phyloP scores from a whole-genome alignment of 225 moss, liverwort and hornwort species.

The Climacium dendroides region DNA sequence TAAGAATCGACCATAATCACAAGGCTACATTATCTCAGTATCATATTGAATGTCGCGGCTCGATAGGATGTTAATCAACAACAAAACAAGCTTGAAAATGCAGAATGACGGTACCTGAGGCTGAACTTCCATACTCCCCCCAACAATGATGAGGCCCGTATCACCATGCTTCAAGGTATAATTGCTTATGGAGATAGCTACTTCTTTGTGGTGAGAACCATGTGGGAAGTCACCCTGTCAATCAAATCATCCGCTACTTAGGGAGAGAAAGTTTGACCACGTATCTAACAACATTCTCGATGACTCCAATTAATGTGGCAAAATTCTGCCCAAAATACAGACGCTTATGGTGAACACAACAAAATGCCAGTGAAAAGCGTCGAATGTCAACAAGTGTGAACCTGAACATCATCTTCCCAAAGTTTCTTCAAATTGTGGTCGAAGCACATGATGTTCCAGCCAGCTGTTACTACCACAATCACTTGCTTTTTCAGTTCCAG shows the following conservation, averaged over 20 bases:
- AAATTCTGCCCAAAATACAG: background rate
- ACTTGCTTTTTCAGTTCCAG: slow-evolving; percentile 60
- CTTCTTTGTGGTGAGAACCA: slow-evolving; percentile 83
- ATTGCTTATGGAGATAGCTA: slow-evolving; percentile 73
- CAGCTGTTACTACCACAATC: slow-evolving; percentile 81
- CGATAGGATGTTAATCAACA: background rate
- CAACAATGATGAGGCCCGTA: slow-evolving; percentile 71
- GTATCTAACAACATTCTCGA: background rate
- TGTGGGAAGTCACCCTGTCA: slow-evolving; percentile 64
- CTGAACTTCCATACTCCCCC: slow-evolving; percentile 91
- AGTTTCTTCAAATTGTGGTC: slow-evolving; percentile 85
- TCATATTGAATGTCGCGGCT: background rate
- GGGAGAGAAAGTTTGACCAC: background rate
- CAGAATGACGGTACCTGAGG: slow-evolving; percentile 49
- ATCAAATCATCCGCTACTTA: background rate
- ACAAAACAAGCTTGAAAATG: background rate
- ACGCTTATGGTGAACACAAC: background rate
- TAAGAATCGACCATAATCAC: background rate
- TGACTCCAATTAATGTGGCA: background rate
- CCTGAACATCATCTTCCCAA: slow-evolving; percentile 82
- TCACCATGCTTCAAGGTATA: slow-evolving; percentile 82
- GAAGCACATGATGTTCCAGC: slow-evolving; percentile 84
- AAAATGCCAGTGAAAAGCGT: background rate
- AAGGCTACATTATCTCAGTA: background rate
- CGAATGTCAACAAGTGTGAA: background rate